Percentiles rank a stretch among this genome's conserved stretches.
Conservation (phyloP, 805 yeast species). For the Starmerella vaccinii region DNA sequence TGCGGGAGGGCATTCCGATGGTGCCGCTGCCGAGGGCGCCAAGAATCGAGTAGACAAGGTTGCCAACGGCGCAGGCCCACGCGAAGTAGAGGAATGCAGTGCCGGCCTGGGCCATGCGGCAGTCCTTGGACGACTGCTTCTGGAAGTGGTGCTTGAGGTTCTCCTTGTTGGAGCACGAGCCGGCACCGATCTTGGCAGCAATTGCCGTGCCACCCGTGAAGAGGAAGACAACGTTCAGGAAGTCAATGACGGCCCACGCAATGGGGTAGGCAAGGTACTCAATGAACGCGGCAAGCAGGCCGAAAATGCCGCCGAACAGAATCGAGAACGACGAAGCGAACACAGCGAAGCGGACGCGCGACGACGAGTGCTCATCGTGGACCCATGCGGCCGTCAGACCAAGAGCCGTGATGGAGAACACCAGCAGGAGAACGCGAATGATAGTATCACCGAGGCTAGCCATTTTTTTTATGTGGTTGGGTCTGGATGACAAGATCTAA, state of each 20-base stretch:
- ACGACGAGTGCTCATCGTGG: conserved; percentile 44
- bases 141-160: conserved; percentile 59
- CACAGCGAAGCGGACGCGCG: conserved; percentile 80
- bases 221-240: conserved; percentile 81
- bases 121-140: conserved; percentile 67
- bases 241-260: conserved; percentile 62
- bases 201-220: conserved; percentile 91
- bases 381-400: conserved; percentile 81
- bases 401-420: conserved; percentile 64
- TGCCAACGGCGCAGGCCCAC: conserved; percentile 60
- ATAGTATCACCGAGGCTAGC: conserved; percentile 67
- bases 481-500: neutral
- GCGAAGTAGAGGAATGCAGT: conserved; percentile 76
- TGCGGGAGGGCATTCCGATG: conserved; percentile 30
- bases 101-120: conserved; percentile 91
- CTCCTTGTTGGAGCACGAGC: conserved; percentile 63
- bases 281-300: conserved; percentile 63
- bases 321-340: conserved; percentile 83
- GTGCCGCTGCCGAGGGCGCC: conserved; percentile 49
- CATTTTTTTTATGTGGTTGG: conserved; percentile 23
- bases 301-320: conserved; percentile 41
- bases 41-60: conserved; percentile 42
- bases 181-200: conserved; percentile 80
- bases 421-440: conserved; percentile 64
- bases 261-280: conserved; percentile 82